Base-by-base conservation (phyloP, 257 asterid genomes). In the Handroanthus guayacan region DNA sequence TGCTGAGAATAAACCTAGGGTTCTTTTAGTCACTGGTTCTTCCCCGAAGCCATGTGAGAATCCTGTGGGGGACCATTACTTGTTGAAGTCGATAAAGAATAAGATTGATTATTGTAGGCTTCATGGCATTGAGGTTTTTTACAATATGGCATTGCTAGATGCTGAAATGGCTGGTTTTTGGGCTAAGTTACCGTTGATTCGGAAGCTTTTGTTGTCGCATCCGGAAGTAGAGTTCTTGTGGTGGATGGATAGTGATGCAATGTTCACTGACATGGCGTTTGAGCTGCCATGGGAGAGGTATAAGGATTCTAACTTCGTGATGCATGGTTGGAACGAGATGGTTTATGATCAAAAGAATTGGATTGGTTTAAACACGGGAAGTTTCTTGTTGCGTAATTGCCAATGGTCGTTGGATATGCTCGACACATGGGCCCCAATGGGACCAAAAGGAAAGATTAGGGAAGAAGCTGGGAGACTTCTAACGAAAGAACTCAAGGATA, bases 231-330 rank as follows among this genome's bases (percentile, higher is more conserved):
- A 87, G 72, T 84, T 87, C 44, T 41, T 87, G 20, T 87, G 91
- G 91, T 87, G 91, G 91, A 84, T 86, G 91, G 91, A 87, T 37
- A 87, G 91, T 79, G 89, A 87, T 57, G 91, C 91, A 0, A 84
- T 84, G 89, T 82, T 87, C 13, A 87, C 91, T 0, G 91, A 84
- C 44, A 84, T 84, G 91, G 83, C 82, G 0, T 84, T 82, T 37
- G 89, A 84, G 86, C 61, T 84, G 62, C 91, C 91, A 0, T 84
- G 91, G 91, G 87, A 84, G 77, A 84, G 86, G 80, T 87, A 87
- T 56, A 80, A 84, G 63, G 87, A 87, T 65, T 78, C 70, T 11
- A 87, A 87, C 12, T 51, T 87, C 6, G 89, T 87, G 61, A 66
- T 87, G 89, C 91, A 87, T 12, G 89, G 91, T 3, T 87, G 89